Base-by-base conservation (phyloP, 2,329 filamentous ascomycete genomes). In the Lecanosticta acicola region DNA sequence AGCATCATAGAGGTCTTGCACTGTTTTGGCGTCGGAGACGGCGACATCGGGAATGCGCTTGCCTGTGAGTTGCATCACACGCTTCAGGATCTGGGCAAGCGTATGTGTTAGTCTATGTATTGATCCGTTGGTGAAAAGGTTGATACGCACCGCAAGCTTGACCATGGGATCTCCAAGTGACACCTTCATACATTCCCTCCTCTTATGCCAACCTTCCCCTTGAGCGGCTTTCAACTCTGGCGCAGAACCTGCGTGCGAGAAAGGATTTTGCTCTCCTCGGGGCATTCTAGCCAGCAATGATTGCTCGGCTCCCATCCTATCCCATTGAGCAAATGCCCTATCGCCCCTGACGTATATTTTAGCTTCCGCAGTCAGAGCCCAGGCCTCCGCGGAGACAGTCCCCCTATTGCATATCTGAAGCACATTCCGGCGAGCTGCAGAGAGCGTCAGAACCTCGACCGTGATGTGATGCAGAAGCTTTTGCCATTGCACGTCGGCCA, bases 61-160 rank as follows among this genome's bases (percentile, higher is more conserved):
- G 50, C 87, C 87, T n/a, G 84, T 90, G 49, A 94, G 74, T 65
- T 93, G 85, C 65, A 84, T 80, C 50, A 89, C 71, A 48, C 87
- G 83, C 70, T 95, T 94, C 59, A 83, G 71, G 54, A 93, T 76
- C 90, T 96, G 56, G 19, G 13, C n/a, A 17, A 34, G 32, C 4
- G 17, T 34, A 13, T 14, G 32, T 13, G 5, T 34, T 4, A n/a
- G 5, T 34, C 32, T 4, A 13, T 5, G n/a, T 13, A 4, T 5
- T 34, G 13, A 5, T 34, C 13, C 13, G 13, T 34, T 4, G 4
- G n/a, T n/a, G 13, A n/a, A n/a, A n/a, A n/a, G n/a, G n/a, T n/a
- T n/a, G n/a, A n/a, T n/a, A 75, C 83, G 54, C 77, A 93, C 87
- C 46, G 81, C 80, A 71, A 93, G 90, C 63, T 86, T 88, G 53